These are phyloP conservation scores for Hysterium pulicare DNA, from an alignment of 2,329 filamentous ascomycete species.

Conservation along the genomic window DNA sequence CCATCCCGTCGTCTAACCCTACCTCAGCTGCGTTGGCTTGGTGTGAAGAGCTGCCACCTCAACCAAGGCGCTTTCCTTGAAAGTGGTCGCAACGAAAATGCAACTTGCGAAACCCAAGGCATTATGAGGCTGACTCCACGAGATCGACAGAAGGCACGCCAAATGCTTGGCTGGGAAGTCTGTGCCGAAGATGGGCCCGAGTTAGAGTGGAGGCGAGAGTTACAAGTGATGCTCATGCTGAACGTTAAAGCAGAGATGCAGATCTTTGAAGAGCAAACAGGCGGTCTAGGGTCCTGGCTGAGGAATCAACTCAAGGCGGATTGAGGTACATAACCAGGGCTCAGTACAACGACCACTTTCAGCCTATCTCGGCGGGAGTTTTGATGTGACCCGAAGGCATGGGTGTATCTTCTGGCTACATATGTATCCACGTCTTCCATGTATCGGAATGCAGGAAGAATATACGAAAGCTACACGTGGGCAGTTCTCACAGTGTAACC, in stretches of 20 bases:
- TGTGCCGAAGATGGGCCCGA: conserved; percentile 32
- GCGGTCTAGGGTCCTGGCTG: conserved; percentile 32
- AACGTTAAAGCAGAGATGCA: conserved; percentile 78
- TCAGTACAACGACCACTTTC: conserved; percentile 16
- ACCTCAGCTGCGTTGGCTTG: conserved; percentile 61
- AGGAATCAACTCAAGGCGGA: conserved; percentile 13
- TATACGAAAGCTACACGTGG: conserved; percentile 7
- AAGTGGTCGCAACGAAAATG: conserved; percentile 10
- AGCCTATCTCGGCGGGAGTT: no score
- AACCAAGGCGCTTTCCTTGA: conserved; percentile 14
- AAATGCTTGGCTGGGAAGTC: conserved; percentile 49
- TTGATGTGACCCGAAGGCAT: conserved; percentile 17
- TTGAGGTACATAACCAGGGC: conserved; percentile 2
- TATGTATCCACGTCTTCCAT: conserved; percentile 4
- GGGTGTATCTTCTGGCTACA: conserved; percentile 5
- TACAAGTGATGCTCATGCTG: conserved; percentile 71
- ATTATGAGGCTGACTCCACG: conserved; percentile 50
- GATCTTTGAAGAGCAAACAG: conserved; percentile 51
- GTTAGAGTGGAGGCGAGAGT: conserved; percentile 49
- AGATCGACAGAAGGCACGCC: conserved; percentile 58
- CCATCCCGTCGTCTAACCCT: conserved; percentile 28
- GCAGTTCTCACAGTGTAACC: conserved; percentile 8
- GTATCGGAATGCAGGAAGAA: not conserved
- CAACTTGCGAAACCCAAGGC: conserved; percentile 31
- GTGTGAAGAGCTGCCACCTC: conserved; percentile 45